Evolutionary conservation across 2,329 filamentous ascomycete genomes (phyloP), one percentile per base, ranked within the genome.

Genomic region (Gnomoniopsis smithogilvyi): DNA sequence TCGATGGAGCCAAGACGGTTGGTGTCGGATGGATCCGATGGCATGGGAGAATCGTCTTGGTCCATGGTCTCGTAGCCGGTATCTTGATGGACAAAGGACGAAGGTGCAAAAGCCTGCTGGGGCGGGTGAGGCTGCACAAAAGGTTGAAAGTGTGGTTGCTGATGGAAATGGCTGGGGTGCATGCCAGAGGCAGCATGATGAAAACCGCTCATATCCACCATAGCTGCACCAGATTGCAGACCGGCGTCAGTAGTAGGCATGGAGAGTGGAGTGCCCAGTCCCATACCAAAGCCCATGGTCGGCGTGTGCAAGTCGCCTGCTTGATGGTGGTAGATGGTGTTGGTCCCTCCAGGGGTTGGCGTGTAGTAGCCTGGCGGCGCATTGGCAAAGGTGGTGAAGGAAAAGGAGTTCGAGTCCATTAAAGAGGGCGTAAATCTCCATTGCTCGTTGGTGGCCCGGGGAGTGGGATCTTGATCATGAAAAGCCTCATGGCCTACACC

Each of bases 341-440:
- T 91, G 63, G 87, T 89, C 49, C 89, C 90, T 63, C 90, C 91
- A 2, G 92, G 90, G 1, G 91, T 96, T 2, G 93, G 91, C 8
- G 92, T 93, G 74, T 96, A 97, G 74, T 95, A 95, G 15, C 88
- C 90, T 17, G 90, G 84, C 49, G 89, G 84, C 64, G 93, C 90
- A 73, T 90, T 91, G 64, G 89, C 86, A 69, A 96, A 94, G 58
- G 82, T 81, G 61, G 86, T 82, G 74, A 96, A 97, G 24, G 86
- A 85, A 71, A 91, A 91, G 33, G 91, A 90, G 72, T 89, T 92
- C 19, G 92, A 87, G 70, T 98, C 94, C 70, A 98, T 83, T 59
- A 96, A 79, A 22, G 92, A 95, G 3, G 93, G 92, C 2, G 93
- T 96, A 69, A 96, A 92, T 65, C 90, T 85, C 87, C 93, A 95